Conservation (phyloP, 768 basidiomycete species). For the Calvatia gigantea region DNA sequence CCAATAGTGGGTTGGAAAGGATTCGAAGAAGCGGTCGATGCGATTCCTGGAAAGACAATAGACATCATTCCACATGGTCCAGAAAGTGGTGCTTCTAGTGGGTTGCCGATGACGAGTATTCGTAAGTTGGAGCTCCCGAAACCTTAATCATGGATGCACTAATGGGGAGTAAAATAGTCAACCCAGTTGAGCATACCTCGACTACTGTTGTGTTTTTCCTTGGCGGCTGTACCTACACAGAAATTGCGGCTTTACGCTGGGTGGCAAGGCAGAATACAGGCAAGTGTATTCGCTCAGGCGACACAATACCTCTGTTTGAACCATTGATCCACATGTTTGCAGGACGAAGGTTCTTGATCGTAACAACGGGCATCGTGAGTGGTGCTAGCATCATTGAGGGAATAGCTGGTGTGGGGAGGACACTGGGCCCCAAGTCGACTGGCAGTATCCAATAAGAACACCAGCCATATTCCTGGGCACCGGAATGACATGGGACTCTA, state of each 20-base stretch:
- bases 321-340: conserved; percentile 4
- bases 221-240: conserved; percentile 96
- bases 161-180: neutral
- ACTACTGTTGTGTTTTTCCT: conserved; percentile 95
- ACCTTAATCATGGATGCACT: conserved; percentile 23
- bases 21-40: conserved; percentile 84
- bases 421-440: conserved; percentile 15
- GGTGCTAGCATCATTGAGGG: conserved; percentile 72
- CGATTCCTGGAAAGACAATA: conserved; percentile 82
- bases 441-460: conserved; percentile 9
- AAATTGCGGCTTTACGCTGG: conserved; percentile 94
- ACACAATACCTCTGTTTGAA: conserved; percentile 12
- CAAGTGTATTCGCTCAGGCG: conserved; percentile 25
- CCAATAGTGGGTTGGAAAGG: conserved; percentile 97
- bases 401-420: conserved; percentile 38
- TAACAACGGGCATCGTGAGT: conserved; percentile 88
- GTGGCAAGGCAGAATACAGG: conserved; percentile 83
- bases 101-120: neutral
- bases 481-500: conserved; percentile 10
- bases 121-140: conserved; percentile 10
- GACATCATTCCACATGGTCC: conserved; percentile 59
- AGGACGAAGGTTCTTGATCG: conserved; percentile 88
- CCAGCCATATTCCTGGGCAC: conserved; percentile 1
- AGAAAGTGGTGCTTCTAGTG: conserved; percentile 9
- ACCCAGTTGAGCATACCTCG: conserved; percentile 47